Base-by-base conservation (phyloP, 345 rosid species). In the Corchorus olitorius region DNA sequence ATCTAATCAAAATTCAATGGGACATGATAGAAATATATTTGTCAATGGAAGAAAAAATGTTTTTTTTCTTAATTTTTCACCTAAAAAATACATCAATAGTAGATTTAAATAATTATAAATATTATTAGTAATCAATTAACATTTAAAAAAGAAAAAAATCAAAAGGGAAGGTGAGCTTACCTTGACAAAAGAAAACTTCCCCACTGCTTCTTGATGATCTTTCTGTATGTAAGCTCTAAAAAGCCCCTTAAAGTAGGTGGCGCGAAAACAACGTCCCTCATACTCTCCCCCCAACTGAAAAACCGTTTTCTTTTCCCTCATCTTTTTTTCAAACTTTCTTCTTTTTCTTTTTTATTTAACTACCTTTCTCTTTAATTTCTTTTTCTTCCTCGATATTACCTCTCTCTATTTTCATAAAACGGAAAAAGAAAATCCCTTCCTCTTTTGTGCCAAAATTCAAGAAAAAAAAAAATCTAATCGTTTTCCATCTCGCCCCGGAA, bases 261-360 rank as follows among this genome's bases (percentile, higher is more conserved):
- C 94, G 95, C 97, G 89, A 90, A 91, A 88, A 79, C 78, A 84
- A 82, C 94, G 87, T 75, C 89, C 82, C 73, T 62, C 27, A 74
- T 46, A 39, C 53, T 75, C 64, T 39, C 68, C 76, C 74, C 82
- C 80, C 80, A 55, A 64, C 80, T 70, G 83, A 77, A 78, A 78
- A 83, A 86, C 86, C 80, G 82, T 48, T 73, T 70, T 72, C 76
- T 59, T 49, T 77, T 60, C 68, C 55, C 45, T 50, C 55, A 39
- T 48, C 17, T 60, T 72, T 62, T 74, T 39, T 65, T 56, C 70
- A 17, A 54, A n/a, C 46, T 61, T 17, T 43, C n/a, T 35, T 4
- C 41, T 65, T 16, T 11, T 16, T 12, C 19, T 41, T 69, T 1
- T 17, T 14, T 10, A 1, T 63, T 4, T 15, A 37, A 6, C 9